Conservation (phyloP, 495 filamentous ascomycete genomes). For the Aspergillus steynii region DNA sequence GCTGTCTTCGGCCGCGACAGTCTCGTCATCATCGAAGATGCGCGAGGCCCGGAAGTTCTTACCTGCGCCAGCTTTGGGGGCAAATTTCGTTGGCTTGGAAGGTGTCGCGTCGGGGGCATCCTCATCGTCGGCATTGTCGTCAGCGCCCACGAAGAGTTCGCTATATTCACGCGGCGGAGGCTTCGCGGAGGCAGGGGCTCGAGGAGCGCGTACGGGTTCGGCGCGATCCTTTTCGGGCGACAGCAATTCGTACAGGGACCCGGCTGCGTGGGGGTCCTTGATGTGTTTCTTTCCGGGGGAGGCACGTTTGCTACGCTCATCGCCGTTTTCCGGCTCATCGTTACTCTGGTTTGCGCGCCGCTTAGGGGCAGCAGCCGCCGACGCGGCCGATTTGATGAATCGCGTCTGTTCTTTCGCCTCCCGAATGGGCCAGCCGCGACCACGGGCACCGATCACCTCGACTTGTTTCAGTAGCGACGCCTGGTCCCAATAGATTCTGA, state of each 20-base stretch:
- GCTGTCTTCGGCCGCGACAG: conserved; percentile 29
- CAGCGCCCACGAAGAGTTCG: conserved; percentile 59
- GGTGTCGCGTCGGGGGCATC: conserved; percentile 47
- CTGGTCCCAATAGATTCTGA: conserved; percentile 94
- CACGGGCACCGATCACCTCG: conserved; percentile 86
- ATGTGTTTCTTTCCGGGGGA: conserved; percentile 53
- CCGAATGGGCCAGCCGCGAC: conserved; percentile 90
- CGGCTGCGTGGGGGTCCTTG: conserved; percentile 72
- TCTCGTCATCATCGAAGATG: conserved; percentile 63
- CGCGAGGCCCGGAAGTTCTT: conserved; percentile 68
- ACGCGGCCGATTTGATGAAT: conserved; percentile 57
- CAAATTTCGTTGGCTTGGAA: conserved; percentile 49
- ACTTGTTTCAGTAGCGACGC: conserved; percentile 88
- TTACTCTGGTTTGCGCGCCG: conserved; percentile 8
- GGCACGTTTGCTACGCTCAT: conserved; percentile 45
- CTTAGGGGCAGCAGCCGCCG: conserved; percentile 15
- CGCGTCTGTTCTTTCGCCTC: conserved; percentile 83
- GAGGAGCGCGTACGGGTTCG: conserved; percentile 36
- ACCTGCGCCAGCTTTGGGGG: conserved; percentile 64
- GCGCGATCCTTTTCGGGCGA: conserved; percentile 38
- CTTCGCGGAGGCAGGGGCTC: conserved; percentile 52
- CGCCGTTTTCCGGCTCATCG: conserved; percentile 8
- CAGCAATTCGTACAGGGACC: conserved; percentile 50
- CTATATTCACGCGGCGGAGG: conserved; percentile 62
- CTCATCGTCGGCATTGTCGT: conserved; percentile 40